Conservation (phyloP, 306 rosid genomes). For the Dryas alaskensis region DNA sequence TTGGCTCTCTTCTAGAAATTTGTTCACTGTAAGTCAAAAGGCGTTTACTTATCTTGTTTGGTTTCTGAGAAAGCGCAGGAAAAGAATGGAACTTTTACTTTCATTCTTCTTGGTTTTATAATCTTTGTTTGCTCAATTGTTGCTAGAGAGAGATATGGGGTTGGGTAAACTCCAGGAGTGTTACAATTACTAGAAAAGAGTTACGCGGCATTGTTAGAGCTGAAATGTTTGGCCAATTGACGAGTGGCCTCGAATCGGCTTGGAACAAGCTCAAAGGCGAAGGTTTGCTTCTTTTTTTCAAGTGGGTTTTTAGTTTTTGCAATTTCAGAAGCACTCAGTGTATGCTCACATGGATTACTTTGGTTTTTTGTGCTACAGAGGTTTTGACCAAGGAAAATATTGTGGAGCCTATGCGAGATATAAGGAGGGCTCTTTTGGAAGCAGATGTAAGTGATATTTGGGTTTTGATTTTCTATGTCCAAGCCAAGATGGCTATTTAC, state of each 20-base stretch:
- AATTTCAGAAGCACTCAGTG: not conserved
- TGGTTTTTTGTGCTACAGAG: conserved; percentile 48
- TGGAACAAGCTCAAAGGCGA: conserved; percentile 98
- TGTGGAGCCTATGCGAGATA: conserved; percentile 96
- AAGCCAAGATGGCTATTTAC: conserved; percentile 7
- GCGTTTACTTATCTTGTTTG: not conserved
- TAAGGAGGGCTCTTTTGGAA: conserved; percentile 94
- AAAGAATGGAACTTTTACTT: not conserved
- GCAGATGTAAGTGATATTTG: conserved; percentile 70
- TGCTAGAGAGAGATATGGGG: conserved; percentile 84
- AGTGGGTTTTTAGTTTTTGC: not conserved
- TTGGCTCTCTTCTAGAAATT: conserved; percentile 59
- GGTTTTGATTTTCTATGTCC: conserved; percentile 4
- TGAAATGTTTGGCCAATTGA: conserved; percentile 94
- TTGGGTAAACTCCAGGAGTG: conserved; percentile 65
- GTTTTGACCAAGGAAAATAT: conserved; percentile 91
- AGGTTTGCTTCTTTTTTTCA: conserved; percentile 41
- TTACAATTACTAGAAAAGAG: conserved; percentile 32
- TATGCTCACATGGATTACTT: not conserved
- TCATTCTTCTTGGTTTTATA: not conserved
- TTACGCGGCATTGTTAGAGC: conserved; percentile 68
- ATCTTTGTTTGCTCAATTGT: conserved; percentile 10
- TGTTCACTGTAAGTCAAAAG: conserved; percentile 61
- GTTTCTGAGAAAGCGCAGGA: not conserved
- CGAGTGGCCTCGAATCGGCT: conserved; percentile 88